These are phyloP conservation scores for Trametes cinnabarina DNA, from an alignment of 768 basidiomycete species.

Conservation along the genomic window DNA sequence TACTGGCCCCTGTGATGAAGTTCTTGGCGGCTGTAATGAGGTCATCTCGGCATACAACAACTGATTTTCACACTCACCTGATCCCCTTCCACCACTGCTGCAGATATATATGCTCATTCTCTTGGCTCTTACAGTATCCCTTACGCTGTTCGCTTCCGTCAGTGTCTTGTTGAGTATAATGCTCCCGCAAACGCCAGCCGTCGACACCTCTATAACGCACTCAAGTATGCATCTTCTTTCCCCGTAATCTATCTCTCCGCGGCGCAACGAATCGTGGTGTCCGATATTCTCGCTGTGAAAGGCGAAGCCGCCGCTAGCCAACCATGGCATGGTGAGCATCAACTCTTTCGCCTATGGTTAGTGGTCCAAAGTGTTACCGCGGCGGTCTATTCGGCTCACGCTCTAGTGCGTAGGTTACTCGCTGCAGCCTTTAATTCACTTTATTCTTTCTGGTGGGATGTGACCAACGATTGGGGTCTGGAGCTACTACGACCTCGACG, in stretches of 20 bases:
- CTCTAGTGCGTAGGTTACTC: constrained; percentile 59
- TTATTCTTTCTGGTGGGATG: constrained; percentile 99
- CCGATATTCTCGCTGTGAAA: constrained; percentile 52
- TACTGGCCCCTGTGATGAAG: not conserved
- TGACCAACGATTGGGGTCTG: constrained; percentile 97
- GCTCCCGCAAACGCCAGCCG: constrained; percentile 59
- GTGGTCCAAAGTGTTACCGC: constrained; percentile 24
- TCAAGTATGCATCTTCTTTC: constrained; percentile 96
- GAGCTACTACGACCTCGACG: constrained; percentile 51
- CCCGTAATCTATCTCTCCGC: constrained; percentile 95
- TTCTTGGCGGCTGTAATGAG: not conserved
- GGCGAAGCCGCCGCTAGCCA: constrained; percentile 42
- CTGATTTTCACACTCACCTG: not conserved
- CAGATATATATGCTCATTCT: constrained; percentile 6
- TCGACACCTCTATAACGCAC: constrained; percentile 82
- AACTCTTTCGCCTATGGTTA: constrained; percentile 83
- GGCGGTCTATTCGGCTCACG: not conserved
- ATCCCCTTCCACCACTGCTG: not conserved
- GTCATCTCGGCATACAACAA: not conserved
- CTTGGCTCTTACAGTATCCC: constrained; percentile 58
- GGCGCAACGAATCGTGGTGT: constrained; percentile 71
- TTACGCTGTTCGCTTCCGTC: constrained; percentile 88
- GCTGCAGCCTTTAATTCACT: constrained; percentile 84
- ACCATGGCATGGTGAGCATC: constrained; percentile 74
- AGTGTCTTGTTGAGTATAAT: constrained; percentile 85